Evolutionary conservation across 352 stramenopile species (phyloP).

Genomic region (Elongisporangium prolatum): DNA sequence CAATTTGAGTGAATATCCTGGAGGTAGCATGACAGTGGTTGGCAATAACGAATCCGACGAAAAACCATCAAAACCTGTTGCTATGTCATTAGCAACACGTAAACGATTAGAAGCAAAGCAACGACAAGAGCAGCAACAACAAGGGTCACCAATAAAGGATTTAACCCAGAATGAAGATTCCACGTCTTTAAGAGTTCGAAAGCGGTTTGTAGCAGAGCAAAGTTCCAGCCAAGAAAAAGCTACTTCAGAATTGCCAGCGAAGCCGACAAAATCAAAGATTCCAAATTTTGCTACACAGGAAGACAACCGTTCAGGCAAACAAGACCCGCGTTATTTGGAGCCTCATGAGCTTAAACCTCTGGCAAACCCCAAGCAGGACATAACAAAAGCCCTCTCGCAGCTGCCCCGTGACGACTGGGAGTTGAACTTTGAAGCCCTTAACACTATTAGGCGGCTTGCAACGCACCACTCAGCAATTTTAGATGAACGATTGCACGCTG

Average conservation of each 20-base stretch:
- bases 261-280: neutral
- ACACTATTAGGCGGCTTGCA: conserved; percentile 44
- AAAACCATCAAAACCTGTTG: conserved; percentile 2
- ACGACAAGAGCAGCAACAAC: conserved; percentile 27
- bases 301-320: conserved; percentile 18
- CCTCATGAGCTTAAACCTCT: conserved; percentile 53
- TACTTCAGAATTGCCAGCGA: neutral
- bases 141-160: neutral
- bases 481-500: conserved; percentile 35
- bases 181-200: neutral
- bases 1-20: neutral
- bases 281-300: neutral
- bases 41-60: conserved; percentile 20
- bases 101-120: conserved; percentile 67
- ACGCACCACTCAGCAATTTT: conserved; percentile 41
- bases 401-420: conserved; percentile 54
- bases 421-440: conserved; percentile 60
- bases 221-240: neutral
- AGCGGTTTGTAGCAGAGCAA: neutral
- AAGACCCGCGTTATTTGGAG: conserved; percentile 67
- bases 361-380: conserved; percentile 49
- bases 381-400: conserved; percentile 26
- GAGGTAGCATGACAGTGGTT: neutral
- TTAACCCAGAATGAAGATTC: neutral
- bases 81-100: conserved; percentile 24